Evolutionary conservation across 2,329 filamentous ascomycete species (phyloP).

Genomic region (Colletotrichum costaricense): DNA sequence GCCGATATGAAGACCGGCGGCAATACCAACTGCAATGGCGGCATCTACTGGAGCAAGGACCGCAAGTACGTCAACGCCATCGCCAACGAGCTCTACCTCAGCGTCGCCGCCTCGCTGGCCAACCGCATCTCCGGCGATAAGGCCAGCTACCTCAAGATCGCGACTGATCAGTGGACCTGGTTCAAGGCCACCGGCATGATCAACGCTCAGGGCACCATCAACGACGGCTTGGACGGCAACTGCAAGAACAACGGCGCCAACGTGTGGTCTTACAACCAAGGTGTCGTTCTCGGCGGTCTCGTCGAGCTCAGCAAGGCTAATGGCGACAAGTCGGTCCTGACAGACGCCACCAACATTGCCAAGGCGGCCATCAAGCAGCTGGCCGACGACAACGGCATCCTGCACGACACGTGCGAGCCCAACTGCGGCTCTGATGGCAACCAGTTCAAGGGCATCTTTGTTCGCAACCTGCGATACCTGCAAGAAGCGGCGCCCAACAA

Average conservation of each 20-base stretch:
- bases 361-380: constrained; percentile 61
- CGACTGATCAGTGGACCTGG: constrained; percentile 64
- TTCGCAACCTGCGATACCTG: constrained; percentile 71
- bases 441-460: constrained; percentile 80
- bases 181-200: constrained; percentile 63
- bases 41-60: constrained; percentile 68
- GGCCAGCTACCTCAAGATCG: constrained; percentile 58
- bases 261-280: constrained; percentile 69
- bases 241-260: constrained; percentile 64
- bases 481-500: constrained; percentile 61
- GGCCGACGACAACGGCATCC: constrained; percentile 56
- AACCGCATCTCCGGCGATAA: constrained; percentile 55
- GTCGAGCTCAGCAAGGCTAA: constrained; percentile 62
- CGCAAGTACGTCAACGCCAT: constrained; percentile 64
- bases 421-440: constrained; percentile 61
- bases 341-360: constrained; percentile 60
- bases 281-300: constrained; percentile 66
- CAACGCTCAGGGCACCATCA: constrained; percentile 61
- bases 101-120: constrained; percentile 63
- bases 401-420: constrained; percentile 61
- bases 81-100: constrained; percentile 68
- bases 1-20: constrained; percentile 65
- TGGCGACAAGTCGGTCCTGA: constrained; percentile 52
- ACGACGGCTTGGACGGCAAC: constrained; percentile 60
- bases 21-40: constrained; percentile 61